These are phyloP conservation scores for Myxozyma vanderwaltii DNA, from an alignment of 805 yeast species.

Conservation along the genomic window DNA sequence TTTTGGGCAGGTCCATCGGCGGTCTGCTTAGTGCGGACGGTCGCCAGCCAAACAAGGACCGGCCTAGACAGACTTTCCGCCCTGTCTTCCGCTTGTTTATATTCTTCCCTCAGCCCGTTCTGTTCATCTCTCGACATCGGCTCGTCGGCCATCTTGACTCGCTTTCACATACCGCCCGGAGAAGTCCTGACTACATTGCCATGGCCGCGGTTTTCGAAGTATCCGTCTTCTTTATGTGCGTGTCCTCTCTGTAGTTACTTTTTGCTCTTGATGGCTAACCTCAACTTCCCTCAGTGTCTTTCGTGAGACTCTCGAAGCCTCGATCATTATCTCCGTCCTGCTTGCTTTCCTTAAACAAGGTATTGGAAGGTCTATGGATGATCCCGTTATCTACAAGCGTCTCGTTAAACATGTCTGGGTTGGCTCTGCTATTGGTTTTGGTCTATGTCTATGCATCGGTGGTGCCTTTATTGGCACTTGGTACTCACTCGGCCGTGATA, in stretches of 20 bases:
- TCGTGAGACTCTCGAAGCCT: conserved; percentile 93
- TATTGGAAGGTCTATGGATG: conserved; percentile 52
- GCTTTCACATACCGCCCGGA: not conserved
- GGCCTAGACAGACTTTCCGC: conserved; percentile 5
- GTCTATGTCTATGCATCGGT: conserved; percentile 81
- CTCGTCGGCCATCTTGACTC: not conserved
- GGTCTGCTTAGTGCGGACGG: not conserved
- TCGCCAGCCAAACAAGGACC: not conserved
- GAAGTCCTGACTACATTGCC: conserved; percentile 14
- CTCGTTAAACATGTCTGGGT: conserved; percentile 82
- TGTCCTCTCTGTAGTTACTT: too few relatives aligned
- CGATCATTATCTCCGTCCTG: conserved; percentile 85
- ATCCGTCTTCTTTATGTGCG: conserved; percentile 36
- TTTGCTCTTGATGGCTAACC: too few relatives aligned
- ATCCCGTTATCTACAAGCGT: conserved; percentile 55
- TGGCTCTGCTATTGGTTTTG: conserved; percentile 73
- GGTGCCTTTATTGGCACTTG: conserved; percentile 94
- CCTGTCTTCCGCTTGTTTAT: not conserved
- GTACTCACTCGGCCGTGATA: conserved; percentile 75
- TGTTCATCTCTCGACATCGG: not conserved
- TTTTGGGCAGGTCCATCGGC: not conserved
- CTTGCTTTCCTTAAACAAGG: conserved; percentile 91
- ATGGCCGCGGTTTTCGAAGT: conserved; percentile 62
- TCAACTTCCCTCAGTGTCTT: conserved; percentile 51
- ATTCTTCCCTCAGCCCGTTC: not conserved